Conservation (phyloP, 768 basidiomycete species). For the Mycena albidolilacea region DNA sequence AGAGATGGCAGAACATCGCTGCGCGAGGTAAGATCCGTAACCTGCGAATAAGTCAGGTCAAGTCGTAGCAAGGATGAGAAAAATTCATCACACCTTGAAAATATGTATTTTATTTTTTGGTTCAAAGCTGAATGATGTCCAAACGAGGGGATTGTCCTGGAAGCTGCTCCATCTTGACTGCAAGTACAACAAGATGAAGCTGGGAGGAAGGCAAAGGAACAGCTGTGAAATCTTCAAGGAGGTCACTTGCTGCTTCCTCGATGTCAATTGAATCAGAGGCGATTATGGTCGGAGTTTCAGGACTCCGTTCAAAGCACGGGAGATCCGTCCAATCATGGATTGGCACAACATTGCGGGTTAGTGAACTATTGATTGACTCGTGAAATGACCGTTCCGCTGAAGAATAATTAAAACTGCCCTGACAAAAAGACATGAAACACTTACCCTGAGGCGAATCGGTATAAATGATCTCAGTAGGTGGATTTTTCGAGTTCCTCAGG, state of each 20-base stretch:
- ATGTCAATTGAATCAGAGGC: not conserved
- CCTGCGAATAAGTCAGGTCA: not conserved
- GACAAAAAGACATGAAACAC: no score
- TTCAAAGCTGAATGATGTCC: constrained; percentile 17
- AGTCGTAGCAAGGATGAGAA: not conserved
- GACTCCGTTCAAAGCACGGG: not conserved
- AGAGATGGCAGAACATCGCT: constrained; percentile 15
- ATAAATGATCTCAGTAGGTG: no score
- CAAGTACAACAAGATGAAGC: constrained; percentile 24
- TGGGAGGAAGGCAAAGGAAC: not conserved
- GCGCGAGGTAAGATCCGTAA: not conserved
- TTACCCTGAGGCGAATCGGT: no score
- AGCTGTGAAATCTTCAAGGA: not conserved
- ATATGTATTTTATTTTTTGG: not conserved
- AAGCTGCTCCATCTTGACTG: not conserved
- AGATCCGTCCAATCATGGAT: constrained; percentile 4
- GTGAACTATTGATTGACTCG: no score
- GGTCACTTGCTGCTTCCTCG: not conserved
- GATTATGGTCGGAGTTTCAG: no score
- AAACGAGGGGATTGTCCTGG: not conserved
- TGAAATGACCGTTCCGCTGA: no score
- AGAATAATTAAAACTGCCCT: no score
- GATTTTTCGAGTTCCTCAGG: no score
- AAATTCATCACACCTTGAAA: constrained; percentile 2
- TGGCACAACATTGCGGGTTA: no score